Base-by-base conservation (phyloP, 257 asterid species). In the Penstemon eatonii region DNA sequence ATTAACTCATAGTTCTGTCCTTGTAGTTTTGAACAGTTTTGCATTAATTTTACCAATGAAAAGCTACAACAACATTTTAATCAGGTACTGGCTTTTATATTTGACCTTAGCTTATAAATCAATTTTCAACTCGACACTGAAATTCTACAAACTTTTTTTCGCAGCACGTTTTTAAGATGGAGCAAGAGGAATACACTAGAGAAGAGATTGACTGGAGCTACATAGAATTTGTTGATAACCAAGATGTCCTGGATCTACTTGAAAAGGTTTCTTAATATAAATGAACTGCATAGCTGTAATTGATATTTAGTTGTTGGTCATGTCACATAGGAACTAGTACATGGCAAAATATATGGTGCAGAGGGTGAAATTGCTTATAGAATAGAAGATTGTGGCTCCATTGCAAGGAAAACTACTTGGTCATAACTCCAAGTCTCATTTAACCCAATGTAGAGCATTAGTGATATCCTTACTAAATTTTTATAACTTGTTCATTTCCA, bases 151-250 rank as follows among this genome's bases (percentile, higher is more conserved):
- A 73, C 51, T 59, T 53, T 53, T 70, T 81, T 70, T 15, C 18
- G 65, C 99, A 93, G 99, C 99, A 93, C 4, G 95, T 93, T 75
- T 93, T 93, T 80, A 93, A 93, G 90, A 88, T 90, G 95, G 97
- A 88, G 88, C 99, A 93, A 78, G 97, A 93, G 82, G 99, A 93
- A 78, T 93, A 93, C 89, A 84, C 88, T 51, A 90, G 73, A 69
- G 97, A 93, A 83, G 90, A 80, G 85, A 93, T 93, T 73, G 89
- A 93, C 71, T 93, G 98, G 98, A 90, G 98, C 84, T 93, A 90
- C 86, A 93, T 93, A 46, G 97, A 93, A 72, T 93, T 93, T 70
- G 96, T 93, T 49, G 99, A 93, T 79, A 93, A 93, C 76, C 96
- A 90, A 80, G 99, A 93, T 72, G 97, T 90, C 79, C 84, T 93